phyloP scores from a whole-genome alignment of 495 filamentous ascomycete species.

The Entonaema liquescens region DNA sequence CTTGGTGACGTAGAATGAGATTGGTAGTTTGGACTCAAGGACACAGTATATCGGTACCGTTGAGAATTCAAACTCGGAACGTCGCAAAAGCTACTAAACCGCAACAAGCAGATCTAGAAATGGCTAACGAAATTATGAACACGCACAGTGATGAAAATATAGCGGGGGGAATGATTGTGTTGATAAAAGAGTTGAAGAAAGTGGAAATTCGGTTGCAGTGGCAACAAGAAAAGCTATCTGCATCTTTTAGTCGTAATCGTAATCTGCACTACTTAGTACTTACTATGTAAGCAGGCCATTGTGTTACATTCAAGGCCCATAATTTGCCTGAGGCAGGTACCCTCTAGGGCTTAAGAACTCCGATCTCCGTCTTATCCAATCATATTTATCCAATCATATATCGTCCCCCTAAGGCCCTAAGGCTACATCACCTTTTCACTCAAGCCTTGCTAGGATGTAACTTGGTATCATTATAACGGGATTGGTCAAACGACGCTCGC shows the following conservation, averaged over 20 bases:
- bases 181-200: conserved; percentile 34
- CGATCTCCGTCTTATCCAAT: background rate
- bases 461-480: too few species aligned
- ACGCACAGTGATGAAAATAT: conserved; percentile 15
- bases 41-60: conserved; percentile 8
- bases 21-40: background rate
- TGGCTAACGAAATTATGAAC: conserved; percentile 5
- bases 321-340: background rate
- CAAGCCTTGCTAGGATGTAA: background rate
- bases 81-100: background rate
- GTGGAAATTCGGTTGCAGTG: conserved; percentile 39
- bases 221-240: conserved; percentile 28
- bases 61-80: background rate
- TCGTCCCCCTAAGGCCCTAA: conserved; percentile 10
- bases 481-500: background rate
- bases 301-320: conserved; percentile 14
- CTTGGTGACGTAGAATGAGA: conserved; percentile 24
- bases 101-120: conserved; percentile 7
- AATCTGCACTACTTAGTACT: too few species aligned
- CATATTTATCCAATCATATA: conserved; percentile 1
- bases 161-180: conserved; percentile 29
- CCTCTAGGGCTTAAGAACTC: background rate
- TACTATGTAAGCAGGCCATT: conserved; percentile 11
- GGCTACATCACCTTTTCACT: conserved; percentile 1
- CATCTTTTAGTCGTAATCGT: background rate